A percentile compares a stretch with the other conserved stretches of the same genome.
Evolutionary conservation across 805 yeast species (phyloP).

Genomic region (Ogataea nonfermentans): DNA sequence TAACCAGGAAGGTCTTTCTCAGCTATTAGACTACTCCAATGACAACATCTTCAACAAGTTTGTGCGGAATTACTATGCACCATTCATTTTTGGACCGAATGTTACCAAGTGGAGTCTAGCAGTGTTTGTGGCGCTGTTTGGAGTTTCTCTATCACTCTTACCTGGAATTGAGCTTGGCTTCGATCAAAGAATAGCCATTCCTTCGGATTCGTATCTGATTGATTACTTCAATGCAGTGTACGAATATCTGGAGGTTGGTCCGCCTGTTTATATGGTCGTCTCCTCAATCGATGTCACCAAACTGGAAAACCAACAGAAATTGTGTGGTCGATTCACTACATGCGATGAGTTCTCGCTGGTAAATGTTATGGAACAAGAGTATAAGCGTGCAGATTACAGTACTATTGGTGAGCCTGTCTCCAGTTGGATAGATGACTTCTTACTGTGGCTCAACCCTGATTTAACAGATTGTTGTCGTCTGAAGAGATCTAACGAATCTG

Average conservation of each 20-base stretch:
- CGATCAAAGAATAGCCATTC: slow-evolving; percentile 88
- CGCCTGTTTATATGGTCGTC: slow-evolving; percentile 88
- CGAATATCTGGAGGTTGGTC: slow-evolving; percentile 76
- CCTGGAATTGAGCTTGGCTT: slow-evolving; percentile 77
- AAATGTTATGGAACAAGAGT: slow-evolving; percentile 82
- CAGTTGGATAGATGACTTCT: slow-evolving; percentile 90
- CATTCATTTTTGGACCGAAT: slow-evolving; percentile 49
- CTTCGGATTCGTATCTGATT: slow-evolving; percentile 76
- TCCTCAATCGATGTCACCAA: slow-evolving; percentile 61
- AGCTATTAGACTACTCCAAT: slow-evolving; percentile 23
- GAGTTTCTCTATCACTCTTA: slow-evolving; percentile 63
- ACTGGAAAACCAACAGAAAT: slow-evolving; percentile 59
- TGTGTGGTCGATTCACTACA: slow-evolving; percentile 86
- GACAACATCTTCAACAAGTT: slow-evolving; percentile 38
- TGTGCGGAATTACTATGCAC: slow-evolving; percentile 54
- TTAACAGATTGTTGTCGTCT: slow-evolving; percentile 83
- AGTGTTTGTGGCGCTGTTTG: slow-evolving; percentile 60
- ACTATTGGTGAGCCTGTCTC: slow-evolving; percentile 80
- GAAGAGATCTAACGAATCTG: slow-evolving; percentile 48
- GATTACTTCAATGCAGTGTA: slow-evolving; percentile 78
- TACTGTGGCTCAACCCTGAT: slow-evolving; percentile 83
- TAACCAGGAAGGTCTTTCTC: slow-evolving; percentile 22
- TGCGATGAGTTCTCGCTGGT: slow-evolving; percentile 78
- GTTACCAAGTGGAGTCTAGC: slow-evolving; percentile 48
- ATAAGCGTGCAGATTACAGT: slow-evolving; percentile 59